These are phyloP conservation scores for Metarhizium rileyi DNA, from an alignment of 2,329 filamentous ascomycete species.

Conservation along the genomic window DNA sequence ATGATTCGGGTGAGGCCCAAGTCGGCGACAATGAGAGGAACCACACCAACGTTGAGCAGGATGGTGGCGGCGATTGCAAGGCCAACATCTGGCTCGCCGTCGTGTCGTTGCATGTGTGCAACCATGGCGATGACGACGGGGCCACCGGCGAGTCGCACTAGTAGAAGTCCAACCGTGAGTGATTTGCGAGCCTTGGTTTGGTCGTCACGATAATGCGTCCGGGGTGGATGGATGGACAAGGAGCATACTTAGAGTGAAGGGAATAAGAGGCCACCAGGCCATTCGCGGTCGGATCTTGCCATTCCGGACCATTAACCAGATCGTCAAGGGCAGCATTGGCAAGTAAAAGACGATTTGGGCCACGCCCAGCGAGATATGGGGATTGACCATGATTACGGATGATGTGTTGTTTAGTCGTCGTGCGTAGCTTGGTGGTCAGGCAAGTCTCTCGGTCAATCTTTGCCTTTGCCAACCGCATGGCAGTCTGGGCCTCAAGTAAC, in stretches of 20 bases:
- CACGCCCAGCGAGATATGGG: slow-evolving; percentile 16
- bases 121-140: slow-evolving; percentile 17
- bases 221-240: neutral
- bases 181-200: neutral
- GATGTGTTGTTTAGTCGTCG: neutral
- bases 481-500: neutral
- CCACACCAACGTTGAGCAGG: slow-evolving; percentile 20
- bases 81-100: slow-evolving; percentile 5
- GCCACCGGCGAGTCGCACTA: slow-evolving; percentile 19
- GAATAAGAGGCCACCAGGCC: slow-evolving; percentile 18
- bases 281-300: slow-evolving; percentile 16
- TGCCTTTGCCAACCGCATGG: too few relatives aligned
- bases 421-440: too few relatives aligned
- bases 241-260: slow-evolving; percentile 14
- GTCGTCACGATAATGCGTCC: too few relatives aligned
- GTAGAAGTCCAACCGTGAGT: neutral
- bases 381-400: slow-evolving; percentile 8
- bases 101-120: slow-evolving; percentile 5
- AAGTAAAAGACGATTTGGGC: slow-evolving; percentile 18
- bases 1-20: slow-evolving; percentile 17
- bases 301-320: slow-evolving; percentile 16
- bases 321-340: slow-evolving; percentile 15
- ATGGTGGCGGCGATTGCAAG: slow-evolving; percentile 17
- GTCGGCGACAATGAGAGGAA: slow-evolving; percentile 17
- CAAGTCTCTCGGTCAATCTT: too few relatives aligned